Percentiles rank a stretch among this genome's conserved stretches.
Evolutionary conservation across 345 rosid genomes (phyloP).

Genomic region (Rhodomyrtus tomentosa): DNA sequence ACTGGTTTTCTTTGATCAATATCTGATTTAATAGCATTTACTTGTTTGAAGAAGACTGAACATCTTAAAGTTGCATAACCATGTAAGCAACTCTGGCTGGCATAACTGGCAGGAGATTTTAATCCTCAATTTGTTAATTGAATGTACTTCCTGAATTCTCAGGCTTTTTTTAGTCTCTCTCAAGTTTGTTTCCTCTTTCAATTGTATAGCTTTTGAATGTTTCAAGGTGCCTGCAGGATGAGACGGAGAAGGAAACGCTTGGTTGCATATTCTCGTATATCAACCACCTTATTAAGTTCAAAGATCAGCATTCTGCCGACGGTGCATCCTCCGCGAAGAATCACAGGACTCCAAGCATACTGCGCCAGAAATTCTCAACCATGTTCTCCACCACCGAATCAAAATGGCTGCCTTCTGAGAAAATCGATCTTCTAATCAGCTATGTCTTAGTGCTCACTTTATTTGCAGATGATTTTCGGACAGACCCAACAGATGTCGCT

Average conservation of each 20-base stretch:
- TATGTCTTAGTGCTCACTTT: conserved; percentile 68
- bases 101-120: not conserved
- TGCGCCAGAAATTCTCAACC: conserved; percentile 32
- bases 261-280: conserved; percentile 40
- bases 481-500: conserved; percentile 54
- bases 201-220: not conserved
- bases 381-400: conserved; percentile 39
- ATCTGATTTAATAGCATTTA: not conserved
- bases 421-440: conserved; percentile 57
- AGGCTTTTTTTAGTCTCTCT: not conserved
- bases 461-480: conserved; percentile 56
- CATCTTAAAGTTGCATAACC: not conserved
- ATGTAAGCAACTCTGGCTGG: not conserved
- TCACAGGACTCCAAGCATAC: conserved; percentile 44
- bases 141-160: not conserved
- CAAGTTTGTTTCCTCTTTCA: not conserved
- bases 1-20: not conserved
- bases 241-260: conserved; percentile 29
- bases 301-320: conserved; percentile 43
- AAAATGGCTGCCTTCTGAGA: conserved; percentile 31
- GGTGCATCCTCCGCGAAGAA: conserved; percentile 42
- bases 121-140: not conserved
- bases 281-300: conserved; percentile 74
- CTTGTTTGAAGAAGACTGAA: not conserved
- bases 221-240: conserved; percentile 27